phyloP scores from a whole-genome alignment of 2,329 filamentous ascomycete species.

The Fusarium sublunatum region DNA sequence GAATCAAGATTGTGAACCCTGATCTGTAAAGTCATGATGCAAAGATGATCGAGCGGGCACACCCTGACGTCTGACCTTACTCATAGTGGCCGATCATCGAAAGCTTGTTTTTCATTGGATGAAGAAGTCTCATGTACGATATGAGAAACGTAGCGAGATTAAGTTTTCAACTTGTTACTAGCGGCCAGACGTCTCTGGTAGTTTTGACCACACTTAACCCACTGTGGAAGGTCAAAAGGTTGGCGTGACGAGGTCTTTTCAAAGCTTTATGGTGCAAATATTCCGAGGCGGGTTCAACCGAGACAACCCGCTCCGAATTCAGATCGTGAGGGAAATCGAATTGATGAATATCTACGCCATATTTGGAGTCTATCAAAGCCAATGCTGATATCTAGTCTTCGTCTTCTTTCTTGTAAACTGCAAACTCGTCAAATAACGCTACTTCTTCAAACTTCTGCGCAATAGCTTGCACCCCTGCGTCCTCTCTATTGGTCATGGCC shows the following conservation, averaged over 20 bases:
- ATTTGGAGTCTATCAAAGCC: constrained; percentile 48
- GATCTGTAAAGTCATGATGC: constrained; percentile 1
- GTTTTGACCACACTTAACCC: too few species aligned
- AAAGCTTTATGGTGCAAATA: too few species aligned
- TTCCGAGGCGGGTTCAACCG: too few species aligned
- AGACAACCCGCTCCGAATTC: too few species aligned
- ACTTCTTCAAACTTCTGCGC: constrained; percentile 16
- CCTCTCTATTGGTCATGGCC: neutral
- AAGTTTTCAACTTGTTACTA: too few species aligned
- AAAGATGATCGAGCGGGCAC: neutral
- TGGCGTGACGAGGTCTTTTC: too few species aligned
- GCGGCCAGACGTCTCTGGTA: too few species aligned
- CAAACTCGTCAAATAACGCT: constrained; percentile 19
- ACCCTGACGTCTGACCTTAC: constrained; percentile 7
- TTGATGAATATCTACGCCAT: too few species aligned
- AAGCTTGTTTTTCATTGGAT: neutral
- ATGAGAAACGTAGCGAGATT: too few species aligned
- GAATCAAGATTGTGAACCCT: constrained; percentile 3
- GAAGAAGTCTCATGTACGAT: too few species aligned
- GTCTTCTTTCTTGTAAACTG: constrained; percentile 12
- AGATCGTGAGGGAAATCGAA: too few species aligned
- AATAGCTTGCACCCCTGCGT: constrained; percentile 5
- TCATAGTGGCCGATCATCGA: constrained; percentile 1
- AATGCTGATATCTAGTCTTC: neutral
- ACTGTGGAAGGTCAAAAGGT: too few species aligned